A percentile compares a stretch with the other conserved stretches of the same genome.
Evolutionary conservation across 139 green algal species (phyloP).

Genomic region (Closterium sp.): DNA sequence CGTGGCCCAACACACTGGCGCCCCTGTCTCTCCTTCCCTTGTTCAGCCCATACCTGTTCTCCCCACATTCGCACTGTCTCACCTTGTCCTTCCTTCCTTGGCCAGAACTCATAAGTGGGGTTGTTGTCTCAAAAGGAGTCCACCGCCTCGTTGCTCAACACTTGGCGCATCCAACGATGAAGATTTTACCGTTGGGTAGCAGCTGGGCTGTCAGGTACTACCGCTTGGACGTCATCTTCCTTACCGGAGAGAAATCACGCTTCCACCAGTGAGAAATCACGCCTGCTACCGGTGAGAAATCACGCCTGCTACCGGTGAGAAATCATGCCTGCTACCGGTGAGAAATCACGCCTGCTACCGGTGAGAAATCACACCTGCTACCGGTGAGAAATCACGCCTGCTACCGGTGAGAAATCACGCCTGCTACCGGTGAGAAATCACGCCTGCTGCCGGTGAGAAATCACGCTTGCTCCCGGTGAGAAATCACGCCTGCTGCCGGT

Average conservation of each 20-base stretch:
- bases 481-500: no score
- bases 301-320: neutral
- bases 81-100: neutral
- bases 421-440: no score
- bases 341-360: no score
- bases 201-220: neutral
- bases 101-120: constrained; percentile 7
- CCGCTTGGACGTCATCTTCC: neutral
- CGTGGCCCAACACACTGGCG: neutral
- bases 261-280: neutral
- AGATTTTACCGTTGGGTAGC: neutral
- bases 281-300: neutral
- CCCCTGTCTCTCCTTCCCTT: neutral
- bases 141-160: neutral
- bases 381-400: no score
- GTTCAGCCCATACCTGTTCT: neutral
- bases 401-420: no score
- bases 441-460: neutral
- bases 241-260: neutral
- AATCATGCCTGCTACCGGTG: no score
- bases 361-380: no score
- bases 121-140: neutral
- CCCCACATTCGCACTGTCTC: neutral
- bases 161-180: neutral
- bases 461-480: no score